These are phyloP conservation scores for Begonia fuchsioides DNA, from an alignment of 306 rosid genomes.

Conservation along the genomic window DNA sequence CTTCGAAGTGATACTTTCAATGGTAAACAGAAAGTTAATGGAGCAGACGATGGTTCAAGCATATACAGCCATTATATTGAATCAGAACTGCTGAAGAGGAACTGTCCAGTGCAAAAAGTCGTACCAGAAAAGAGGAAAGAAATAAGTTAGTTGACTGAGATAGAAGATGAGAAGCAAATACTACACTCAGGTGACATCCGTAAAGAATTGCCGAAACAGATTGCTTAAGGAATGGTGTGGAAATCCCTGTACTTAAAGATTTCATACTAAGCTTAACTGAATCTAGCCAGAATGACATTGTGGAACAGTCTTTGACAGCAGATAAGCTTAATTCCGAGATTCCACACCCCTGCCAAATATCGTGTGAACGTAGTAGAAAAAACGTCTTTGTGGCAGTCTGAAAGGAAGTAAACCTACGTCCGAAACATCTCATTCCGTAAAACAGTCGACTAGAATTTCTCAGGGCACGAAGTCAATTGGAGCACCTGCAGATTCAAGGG, in stretches of 20 bases:
- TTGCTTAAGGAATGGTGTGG: too few species aligned
- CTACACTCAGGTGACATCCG: too few species aligned
- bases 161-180: slow-evolving; percentile 21
- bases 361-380: slow-evolving; percentile 22
- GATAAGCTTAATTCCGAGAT: slow-evolving; percentile 9
- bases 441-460: slow-evolving; percentile 18
- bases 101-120: slow-evolving; percentile 14
- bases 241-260: too few species aligned
- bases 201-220: too few species aligned
- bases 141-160: slow-evolving; percentile 20
- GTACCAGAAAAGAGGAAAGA: slow-evolving; percentile 22
- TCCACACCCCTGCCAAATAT: slow-evolving; percentile 26
- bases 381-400: too few species aligned
- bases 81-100: slow-evolving; percentile 21
- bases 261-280: too few species aligned
- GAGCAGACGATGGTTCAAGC: slow-evolving; percentile 20
- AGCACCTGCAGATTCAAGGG: slow-evolving; percentile 19
- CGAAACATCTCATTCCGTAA: slow-evolving; percentile 20
- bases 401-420: too few species aligned
- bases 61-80: slow-evolving; percentile 14
- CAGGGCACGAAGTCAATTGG: slow-evolving; percentile 23
- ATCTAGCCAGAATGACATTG: slow-evolving; percentile 19
- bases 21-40: slow-evolving; percentile 17
- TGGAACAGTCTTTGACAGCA: slow-evolving; percentile 4
- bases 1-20: slow-evolving; percentile 3